Evolutionary conservation across 192 early-diverging fungal genomes (phyloP).

Genomic region (Geranomyces michiganensis): DNA sequence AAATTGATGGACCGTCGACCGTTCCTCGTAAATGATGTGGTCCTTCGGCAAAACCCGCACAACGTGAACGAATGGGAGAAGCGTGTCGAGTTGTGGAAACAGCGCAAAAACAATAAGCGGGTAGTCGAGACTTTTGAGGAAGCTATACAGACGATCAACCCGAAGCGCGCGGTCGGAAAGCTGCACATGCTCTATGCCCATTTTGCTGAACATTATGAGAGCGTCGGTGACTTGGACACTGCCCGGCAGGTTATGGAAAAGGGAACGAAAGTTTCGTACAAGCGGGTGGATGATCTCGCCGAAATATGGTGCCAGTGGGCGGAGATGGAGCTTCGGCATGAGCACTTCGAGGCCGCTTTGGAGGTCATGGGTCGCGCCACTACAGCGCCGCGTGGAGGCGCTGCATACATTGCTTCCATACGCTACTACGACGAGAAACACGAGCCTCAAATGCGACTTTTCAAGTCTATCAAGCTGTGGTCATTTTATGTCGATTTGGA

Average conservation of each 20-base stretch:
- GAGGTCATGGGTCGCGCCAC: slow-evolving; percentile 86
- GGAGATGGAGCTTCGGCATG: slow-evolving; percentile 72
- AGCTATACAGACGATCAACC: slow-evolving; percentile 73
- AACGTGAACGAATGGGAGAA: slow-evolving; percentile 92
- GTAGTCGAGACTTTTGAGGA: slow-evolving; percentile 74
- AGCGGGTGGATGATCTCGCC: slow-evolving; percentile 80
- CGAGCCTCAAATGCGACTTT: slow-evolving; percentile 78
- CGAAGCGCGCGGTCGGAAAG: slow-evolving; percentile 78
- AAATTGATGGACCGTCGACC: slow-evolving; percentile 89
- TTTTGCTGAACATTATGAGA: slow-evolving; percentile 82
- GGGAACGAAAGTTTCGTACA: slow-evolving; percentile 80
- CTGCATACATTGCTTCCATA: slow-evolving; percentile 37
- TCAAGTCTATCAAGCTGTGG: slow-evolving; percentile 90
- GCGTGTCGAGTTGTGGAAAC: slow-evolving; percentile 72
- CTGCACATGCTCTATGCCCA: slow-evolving; percentile 80
- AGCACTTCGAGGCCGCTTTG: slow-evolving; percentile 69
- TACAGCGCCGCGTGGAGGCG: slow-evolving; percentile 56
- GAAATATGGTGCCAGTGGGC: slow-evolving; percentile 91
- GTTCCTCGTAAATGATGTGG: slow-evolving; percentile 91
- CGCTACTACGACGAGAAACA: slow-evolving; percentile 80
- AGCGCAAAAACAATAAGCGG: slow-evolving; percentile 46
- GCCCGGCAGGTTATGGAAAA: slow-evolving; percentile 83
- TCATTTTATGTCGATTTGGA: slow-evolving; percentile 92
- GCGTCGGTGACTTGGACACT: slow-evolving; percentile 55
- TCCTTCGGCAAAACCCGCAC: slow-evolving; percentile 87